A percentile compares a stretch with the other conserved stretches of the same genome.
Conservation (phyloP, 345 rosid genomes). For the Durio zibethinus region DNA sequence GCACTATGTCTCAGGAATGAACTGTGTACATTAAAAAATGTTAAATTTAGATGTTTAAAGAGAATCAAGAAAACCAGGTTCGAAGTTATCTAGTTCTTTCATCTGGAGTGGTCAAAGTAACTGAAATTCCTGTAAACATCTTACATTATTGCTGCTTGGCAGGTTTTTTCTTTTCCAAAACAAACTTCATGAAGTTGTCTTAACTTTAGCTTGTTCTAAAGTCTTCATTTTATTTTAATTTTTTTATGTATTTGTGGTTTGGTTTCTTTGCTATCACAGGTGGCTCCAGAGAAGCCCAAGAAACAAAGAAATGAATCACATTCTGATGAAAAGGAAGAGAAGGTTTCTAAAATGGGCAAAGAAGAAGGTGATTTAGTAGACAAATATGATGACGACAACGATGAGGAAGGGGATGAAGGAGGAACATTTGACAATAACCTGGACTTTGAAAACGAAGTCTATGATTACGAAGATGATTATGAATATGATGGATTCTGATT, state of each 20-base stretch:
- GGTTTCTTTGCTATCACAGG: not conserved
- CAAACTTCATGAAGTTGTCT: not conserved
- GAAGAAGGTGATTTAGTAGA: not conserved
- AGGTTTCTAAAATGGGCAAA: not conserved
- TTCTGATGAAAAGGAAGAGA: not conserved
- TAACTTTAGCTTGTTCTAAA: not conserved
- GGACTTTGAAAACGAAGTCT: not conserved
- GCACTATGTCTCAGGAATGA: not conserved
- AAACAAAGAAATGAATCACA: not conserved
- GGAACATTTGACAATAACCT: not conserved
- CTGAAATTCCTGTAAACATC: not conserved
- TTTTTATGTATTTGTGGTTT: not conserved
- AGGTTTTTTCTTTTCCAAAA: not conserved
- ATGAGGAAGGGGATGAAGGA: not conserved
- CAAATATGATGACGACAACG: not conserved
- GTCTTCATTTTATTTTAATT: not conserved
- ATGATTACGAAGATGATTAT: not conserved
- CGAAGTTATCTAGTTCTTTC: not conserved
- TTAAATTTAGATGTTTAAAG: too few relatives aligned
- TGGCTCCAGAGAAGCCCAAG: not conserved
- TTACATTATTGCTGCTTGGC: not conserved
- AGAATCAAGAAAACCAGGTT: not conserved
- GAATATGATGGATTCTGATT: not conserved
- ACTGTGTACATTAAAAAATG: not conserved
- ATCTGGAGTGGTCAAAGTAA: not conserved